Base-by-base conservation (phyloP, 2,329 filamentous ascomycete species). In the Claviceps arundinis region DNA sequence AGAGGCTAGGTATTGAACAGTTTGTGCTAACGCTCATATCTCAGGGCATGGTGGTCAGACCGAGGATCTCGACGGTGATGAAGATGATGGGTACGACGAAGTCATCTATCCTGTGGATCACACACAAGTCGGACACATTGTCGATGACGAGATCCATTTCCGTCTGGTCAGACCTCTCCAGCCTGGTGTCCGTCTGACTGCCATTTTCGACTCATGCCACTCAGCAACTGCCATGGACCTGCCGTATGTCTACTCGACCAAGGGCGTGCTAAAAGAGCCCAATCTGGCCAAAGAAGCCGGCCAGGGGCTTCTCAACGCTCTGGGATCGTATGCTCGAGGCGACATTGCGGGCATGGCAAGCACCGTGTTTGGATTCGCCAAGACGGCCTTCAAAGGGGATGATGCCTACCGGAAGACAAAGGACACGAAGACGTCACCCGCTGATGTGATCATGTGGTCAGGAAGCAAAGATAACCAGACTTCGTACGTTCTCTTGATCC, bases 381-480 rank as follows among this genome's bases (percentile, higher is more conserved):
- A 96, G 75, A 87, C 89, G 65, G 89, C 89, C 17, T 85, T 87
- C 22, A 79, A 73, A 55, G 90, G 90, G 58, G 83, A 93, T 59
- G 81, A 85, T 38, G 84, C 84, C 17, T 84, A 89, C 68, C 78
- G 94, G 70, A 83, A 82, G 65, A 87, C 90, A 56, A 76, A 88
- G 65, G 79, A 85, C 58, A 97, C 91, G 43, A 94, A 94, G 73
- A 97, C 93, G 16, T 93, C 86, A 51, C 85, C 90, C 1, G 93
- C 93, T 42, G 93, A 98, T 68, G 93, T 98, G 37, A 81, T 98
- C 65, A 95, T 96, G 87, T 95, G 90, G 86, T 95, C 88, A 55
- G 93, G 93, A 53, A 94, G 88, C 72, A 96, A 95, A 70, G 93
- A 98, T 65, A 81, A 84, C 56, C 93, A 97, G 70, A 98, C 93